Evolutionary conservation across 352 stramenopile species (phyloP), one percentile per base, ranked within the genome.

Genomic region (Pythium insidiosum): DNA sequence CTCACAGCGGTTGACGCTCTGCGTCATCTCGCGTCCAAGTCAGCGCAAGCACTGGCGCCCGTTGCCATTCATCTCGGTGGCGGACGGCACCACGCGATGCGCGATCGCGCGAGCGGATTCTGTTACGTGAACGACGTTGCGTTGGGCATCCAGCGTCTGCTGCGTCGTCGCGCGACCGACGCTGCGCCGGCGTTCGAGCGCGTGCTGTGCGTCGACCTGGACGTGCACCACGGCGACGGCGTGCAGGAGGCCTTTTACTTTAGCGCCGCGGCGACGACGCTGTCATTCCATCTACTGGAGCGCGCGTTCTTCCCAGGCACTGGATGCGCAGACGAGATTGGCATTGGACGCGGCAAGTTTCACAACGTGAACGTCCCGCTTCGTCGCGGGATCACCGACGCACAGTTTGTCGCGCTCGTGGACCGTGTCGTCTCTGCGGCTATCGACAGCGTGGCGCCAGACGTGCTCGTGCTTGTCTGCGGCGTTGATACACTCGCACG

Each of bases 71-170:
- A 82, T 41, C 72, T 75, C 21, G 69, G 65, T 9, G 72, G 75
- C n/a, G 75, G 75, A 3, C 53, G 72, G 4, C 75, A 88, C 50
- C 75, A 88, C 42, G 69, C 75, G 7, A 79, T 79, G 47, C 57
- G 56, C 13, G 56, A 43, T 37, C 56, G 66, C 22, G 75, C 72
- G n/a, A 78, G 68, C 30, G 75, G 75, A 5, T 85, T 85, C 49
- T 88, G 75, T 47, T 88, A 84, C 47, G 68, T 85, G 19, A 85
- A 85, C 41, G 75, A 88, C 43, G 53, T 83, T n/a, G 75, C 83
- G 4, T 50, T 88, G 2, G 68, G 51, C 2, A 62, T 73, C 20
- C 56, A 73, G 24, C 29, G 43, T 6, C 50, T 77, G 11, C 43
- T 68, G 11, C 20, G 35, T 31, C 43, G 35, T 28, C 1, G 16